phyloP scores from a whole-genome alignment of 352 stramenopile genomes.

The Globisporangium heterothallicum region DNA sequence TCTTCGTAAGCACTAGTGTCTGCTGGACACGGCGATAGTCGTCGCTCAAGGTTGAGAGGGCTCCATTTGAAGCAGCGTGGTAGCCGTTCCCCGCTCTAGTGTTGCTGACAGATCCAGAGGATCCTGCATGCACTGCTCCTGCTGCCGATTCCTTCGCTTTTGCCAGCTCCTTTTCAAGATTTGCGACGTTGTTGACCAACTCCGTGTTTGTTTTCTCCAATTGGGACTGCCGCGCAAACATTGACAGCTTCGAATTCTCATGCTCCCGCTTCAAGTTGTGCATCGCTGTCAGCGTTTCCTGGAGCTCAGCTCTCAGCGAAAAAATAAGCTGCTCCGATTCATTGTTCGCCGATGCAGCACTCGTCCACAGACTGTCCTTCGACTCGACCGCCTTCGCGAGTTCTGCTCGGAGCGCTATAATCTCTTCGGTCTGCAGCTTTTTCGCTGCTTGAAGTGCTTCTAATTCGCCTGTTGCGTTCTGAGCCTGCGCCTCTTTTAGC shows the following conservation, averaged over 20 bases:
- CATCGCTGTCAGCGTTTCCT: constrained; percentile 56
- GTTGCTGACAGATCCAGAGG: background rate
- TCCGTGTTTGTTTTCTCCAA: constrained; percentile 74
- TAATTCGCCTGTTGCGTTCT: constrained; percentile 40
- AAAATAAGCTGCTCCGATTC: constrained; percentile 60
- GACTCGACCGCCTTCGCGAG: constrained; percentile 44
- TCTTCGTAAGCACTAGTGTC: constrained; percentile 64
- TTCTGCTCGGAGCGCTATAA: constrained; percentile 40
- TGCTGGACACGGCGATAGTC: constrained; percentile 63
- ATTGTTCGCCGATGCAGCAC: constrained; percentile 55
- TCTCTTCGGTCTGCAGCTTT: constrained; percentile 26
- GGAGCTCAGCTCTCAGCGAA: constrained; percentile 53
- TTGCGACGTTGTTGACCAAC: constrained; percentile 59
- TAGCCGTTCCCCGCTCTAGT: constrained; percentile 7
- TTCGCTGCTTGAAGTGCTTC: constrained; percentile 31
- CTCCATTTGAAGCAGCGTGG: constrained; percentile 4
- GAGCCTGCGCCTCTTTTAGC: constrained; percentile 62
- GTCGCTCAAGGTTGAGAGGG: constrained; percentile 33
- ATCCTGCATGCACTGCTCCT: background rate
- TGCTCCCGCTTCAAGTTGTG: constrained; percentile 62
- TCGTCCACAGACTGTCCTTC: constrained; percentile 68
- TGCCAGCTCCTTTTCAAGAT: constrained; percentile 49
- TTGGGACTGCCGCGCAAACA: constrained; percentile 69
- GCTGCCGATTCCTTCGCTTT: constrained; percentile 28
- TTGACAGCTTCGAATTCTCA: constrained; percentile 51